Conservation (phyloP, 495 filamentous ascomycete genomes). For the Talaromyces wortmannii region DNA sequence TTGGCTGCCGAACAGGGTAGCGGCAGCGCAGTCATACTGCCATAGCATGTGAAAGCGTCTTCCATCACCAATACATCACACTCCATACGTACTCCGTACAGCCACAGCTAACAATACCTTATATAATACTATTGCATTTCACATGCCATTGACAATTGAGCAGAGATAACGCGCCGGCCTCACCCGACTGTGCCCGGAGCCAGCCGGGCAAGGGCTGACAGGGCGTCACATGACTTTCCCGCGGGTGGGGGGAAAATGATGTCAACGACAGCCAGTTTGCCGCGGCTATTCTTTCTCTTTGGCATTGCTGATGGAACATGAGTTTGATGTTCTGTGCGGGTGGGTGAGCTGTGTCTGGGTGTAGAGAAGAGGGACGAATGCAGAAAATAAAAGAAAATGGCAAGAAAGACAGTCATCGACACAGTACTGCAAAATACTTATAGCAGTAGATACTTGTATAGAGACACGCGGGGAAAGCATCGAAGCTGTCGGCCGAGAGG, state of each 20-base stretch:
- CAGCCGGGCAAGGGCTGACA: background rate
- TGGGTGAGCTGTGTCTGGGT: too few species aligned
- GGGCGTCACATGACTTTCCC: slow-evolving; percentile 6
- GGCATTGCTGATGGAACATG: background rate
- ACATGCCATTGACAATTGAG: slow-evolving; percentile 1
- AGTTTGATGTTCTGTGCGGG: too few species aligned
- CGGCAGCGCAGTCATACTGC: too few species aligned
- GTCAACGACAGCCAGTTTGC: background rate
- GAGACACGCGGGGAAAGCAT: background rate
- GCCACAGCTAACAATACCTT: background rate
- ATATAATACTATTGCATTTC: background rate
- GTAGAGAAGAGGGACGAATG: too few species aligned
- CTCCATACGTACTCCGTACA: background rate
- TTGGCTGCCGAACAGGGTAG: too few species aligned
- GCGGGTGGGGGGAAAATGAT: background rate
- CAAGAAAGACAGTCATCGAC: too few species aligned
- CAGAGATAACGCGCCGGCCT: background rate
- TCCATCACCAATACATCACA: background rate
- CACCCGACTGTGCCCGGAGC: background rate
- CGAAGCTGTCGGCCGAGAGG: background rate
- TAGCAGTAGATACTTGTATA: background rate
- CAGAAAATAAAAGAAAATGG: too few species aligned
- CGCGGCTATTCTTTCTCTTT: background rate
- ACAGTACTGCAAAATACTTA: too few species aligned
- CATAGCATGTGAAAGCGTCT: too few species aligned